Evolutionary conservation across 352 stramenopile genomes (phyloP), one percentile per base, ranked within the genome.

Genomic region (Globisporangium sylvaticum): DNA sequence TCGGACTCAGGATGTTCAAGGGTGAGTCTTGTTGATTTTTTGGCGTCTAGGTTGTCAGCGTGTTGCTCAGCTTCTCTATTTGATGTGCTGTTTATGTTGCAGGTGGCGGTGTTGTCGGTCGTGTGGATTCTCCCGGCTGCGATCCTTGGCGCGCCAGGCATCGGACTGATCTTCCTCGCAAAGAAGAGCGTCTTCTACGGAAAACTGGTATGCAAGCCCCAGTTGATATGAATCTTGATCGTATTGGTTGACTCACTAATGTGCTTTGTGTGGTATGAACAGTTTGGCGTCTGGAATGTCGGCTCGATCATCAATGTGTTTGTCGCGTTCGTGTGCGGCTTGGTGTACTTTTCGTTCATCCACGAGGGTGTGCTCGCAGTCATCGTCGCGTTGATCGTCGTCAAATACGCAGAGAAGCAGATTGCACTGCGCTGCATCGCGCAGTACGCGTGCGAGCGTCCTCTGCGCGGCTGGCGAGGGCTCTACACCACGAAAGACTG

Each of bases 401-500:
- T 92, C 66, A 95, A 95, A 62, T 85, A 88, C 22, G 70, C 88
- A 0, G 81, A 92, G 53, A 92, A 91, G 62, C 74, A 87, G 59
- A 58, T 89, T 24, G 80, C 81, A 0, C 63, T 93, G 55, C 82
- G 74, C 31, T 92, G 87, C 67, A 86, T 95, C 18, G 88, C 84
- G 7, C 84, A 93, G 68, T 95, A 92, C 56, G 85, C 82, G 32
- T 78, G 70, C 24, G 81, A 92, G 58, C 83, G 88, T 0, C 72
- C 76, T 27, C 70, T 92, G 27, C 79, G 82, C 3, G 88, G 88
- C 18, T 95, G 88, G 88, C 75, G 83, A 53, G 88, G 86, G 0
- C 74, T 95, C 1, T 86, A 92, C 65, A 95, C 86, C 1, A 95
- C 88, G 6, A 87, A 86, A 48, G 88, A 95, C 69, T 95, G 87